Conservation (phyloP, 108 stramenopile genomes). For the Epipyxis sp. region DNA sequence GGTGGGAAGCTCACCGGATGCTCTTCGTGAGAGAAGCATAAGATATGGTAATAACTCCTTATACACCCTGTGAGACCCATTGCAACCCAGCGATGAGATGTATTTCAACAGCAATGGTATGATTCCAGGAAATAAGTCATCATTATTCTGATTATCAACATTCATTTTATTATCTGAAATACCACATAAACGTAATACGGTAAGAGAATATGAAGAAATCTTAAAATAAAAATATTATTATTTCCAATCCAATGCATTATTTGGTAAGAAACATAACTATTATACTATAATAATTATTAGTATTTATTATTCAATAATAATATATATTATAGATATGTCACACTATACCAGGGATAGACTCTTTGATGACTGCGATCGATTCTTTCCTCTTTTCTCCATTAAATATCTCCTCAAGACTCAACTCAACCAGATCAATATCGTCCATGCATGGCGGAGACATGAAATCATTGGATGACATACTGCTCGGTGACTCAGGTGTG, state of each 20-base stretch:
- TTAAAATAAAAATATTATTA: conserved; percentile 55
- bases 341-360: too few species aligned
- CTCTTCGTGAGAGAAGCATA: conserved; percentile 74
- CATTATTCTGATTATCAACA: conserved; percentile 36
- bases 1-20: conserved; percentile 84
- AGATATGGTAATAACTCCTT: conserved; percentile 65
- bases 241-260: not conserved
- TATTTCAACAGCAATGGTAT: conserved; percentile 88
- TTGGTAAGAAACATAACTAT: not conserved
- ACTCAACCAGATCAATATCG: conserved; percentile 84
- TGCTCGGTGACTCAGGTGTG: too few species aligned
- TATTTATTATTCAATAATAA: too few species aligned
- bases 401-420: conserved; percentile 94
- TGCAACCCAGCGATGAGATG: conserved; percentile 85
- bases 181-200: conserved; percentile 83
- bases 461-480: not conserved
- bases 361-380: too few species aligned
- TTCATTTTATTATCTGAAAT: conserved; percentile 92
- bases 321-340: too few species aligned
- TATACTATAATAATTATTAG: not conserved
- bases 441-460: not conserved
- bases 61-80: conserved; percentile 64
- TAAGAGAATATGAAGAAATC: conserved; percentile 36
- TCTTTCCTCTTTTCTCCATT: conserved; percentile 52
- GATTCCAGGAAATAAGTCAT: conserved; percentile 92